These are phyloP conservation scores for Verticillium klebahnii DNA, from an alignment of 2,329 filamentous ascomycete species.

Conservation along the genomic window DNA sequence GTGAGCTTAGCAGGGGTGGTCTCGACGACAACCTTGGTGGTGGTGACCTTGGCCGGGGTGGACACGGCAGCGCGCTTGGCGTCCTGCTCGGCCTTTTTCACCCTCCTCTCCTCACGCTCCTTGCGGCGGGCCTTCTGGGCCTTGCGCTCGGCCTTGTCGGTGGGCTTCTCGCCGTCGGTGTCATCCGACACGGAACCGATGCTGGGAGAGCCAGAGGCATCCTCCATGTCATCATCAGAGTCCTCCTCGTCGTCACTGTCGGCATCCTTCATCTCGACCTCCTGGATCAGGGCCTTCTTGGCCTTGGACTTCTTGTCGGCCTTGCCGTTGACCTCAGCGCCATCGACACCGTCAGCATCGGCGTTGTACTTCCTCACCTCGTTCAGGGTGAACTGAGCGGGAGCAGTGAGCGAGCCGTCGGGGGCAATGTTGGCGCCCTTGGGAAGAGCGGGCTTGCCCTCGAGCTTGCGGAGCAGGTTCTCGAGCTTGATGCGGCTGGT, in stretches of 20 bases:
- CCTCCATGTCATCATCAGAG: constrained; percentile 35
- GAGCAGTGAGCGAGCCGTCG: constrained; percentile 58
- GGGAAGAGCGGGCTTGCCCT: constrained; percentile 83
- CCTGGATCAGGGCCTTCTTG: constrained; percentile 43
- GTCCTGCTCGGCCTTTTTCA: constrained; percentile 1
- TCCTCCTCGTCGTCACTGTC: constrained; percentile 34
- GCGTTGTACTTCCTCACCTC: constrained; percentile 92
- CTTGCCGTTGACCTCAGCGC: constrained; percentile 42
- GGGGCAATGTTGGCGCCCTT: constrained; percentile 72
- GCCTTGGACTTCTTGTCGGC: constrained; percentile 32
- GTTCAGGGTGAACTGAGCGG: constrained; percentile 85
- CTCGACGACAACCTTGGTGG: constrained; percentile 24
- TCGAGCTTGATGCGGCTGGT: constrained; percentile 68
- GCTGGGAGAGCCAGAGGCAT: constrained; percentile 3
- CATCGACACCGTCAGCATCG: constrained; percentile 80
- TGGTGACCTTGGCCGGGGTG: constrained; percentile 20
- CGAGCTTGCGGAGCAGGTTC: constrained; percentile 69
- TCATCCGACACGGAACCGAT: constrained; percentile 17
- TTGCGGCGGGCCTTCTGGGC: constrained; percentile 22
- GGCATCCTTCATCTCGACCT: constrained; percentile 35
- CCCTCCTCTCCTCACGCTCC: not conserved
- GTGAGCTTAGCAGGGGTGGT: constrained; percentile 34
- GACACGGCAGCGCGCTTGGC: constrained; percentile 16
- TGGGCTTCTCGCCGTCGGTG: constrained; percentile 16
- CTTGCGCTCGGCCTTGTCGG: constrained; percentile 9